Evolutionary conservation across 129 eudicot genomes (phyloP).

Genomic region (Scalesia atractyloides): DNA sequence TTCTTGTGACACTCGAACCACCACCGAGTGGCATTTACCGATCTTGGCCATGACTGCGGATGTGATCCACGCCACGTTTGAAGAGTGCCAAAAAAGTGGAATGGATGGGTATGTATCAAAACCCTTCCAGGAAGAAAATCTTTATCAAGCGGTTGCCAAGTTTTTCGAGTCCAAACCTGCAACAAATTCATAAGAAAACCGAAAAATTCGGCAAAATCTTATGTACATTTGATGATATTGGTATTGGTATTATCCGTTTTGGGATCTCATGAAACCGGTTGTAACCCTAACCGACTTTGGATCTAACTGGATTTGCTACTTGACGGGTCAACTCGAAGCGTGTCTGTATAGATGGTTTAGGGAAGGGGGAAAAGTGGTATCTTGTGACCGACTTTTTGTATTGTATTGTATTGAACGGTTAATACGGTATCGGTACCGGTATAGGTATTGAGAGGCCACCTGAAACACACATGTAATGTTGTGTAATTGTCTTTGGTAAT

Average conservation of each 20-base stretch:
- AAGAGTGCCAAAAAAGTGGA: constrained; percentile 68
- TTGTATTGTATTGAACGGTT: background rate
- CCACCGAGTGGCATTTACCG: constrained; percentile 56
- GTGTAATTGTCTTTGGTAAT: background rate
- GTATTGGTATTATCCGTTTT: constrained; percentile 34
- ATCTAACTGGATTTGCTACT: constrained; percentile 26
- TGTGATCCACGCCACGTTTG: constrained; percentile 80
- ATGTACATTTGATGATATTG: constrained; percentile 30
- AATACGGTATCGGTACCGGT: background rate
- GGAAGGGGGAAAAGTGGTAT: constrained; percentile 12
- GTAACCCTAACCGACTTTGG: constrained; percentile 28
- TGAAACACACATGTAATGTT: constrained; percentile 21
- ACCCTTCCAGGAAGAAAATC: constrained; percentile 78
- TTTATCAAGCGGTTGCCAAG: constrained; percentile 72
- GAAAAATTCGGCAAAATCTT: constrained; percentile 30
- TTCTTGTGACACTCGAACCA: constrained; percentile 9
- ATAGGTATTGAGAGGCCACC: constrained; percentile 4
- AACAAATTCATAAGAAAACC: background rate
- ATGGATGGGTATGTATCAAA: constrained; percentile 90
- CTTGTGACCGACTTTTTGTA: constrained; percentile 11
- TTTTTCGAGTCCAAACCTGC: constrained; percentile 63
- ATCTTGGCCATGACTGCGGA: constrained; percentile 93
- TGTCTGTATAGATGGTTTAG: constrained; percentile 39
- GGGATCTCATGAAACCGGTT: background rate
- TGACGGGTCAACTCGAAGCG: background rate